A percentile compares a stretch with the other conserved stretches of the same genome.
Evolutionary conservation across 371 early-diverging fungal genomes (phyloP).

Genomic region (Fennellomyces sp.): DNA sequence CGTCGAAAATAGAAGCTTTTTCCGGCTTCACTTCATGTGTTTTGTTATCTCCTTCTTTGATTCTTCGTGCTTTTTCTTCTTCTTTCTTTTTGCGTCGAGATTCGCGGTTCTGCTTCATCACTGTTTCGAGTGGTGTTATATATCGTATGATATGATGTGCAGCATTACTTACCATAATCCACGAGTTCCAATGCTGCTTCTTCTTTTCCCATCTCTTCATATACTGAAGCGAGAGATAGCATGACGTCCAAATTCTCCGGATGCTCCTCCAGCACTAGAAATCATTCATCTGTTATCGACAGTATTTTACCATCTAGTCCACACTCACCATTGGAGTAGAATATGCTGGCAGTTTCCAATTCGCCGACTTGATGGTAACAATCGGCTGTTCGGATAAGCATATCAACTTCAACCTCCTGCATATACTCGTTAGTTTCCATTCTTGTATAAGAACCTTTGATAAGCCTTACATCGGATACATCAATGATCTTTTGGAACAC

Average conservation of each 20-base stretch:
- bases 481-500: slow-evolving; percentile 66
- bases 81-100: slow-evolving; percentile 17
- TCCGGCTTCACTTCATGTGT: slow-evolving; percentile 3
- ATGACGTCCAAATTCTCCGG: slow-evolving; percentile 77
- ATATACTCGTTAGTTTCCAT: not conserved
- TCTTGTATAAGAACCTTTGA: not conserved
- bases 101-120: slow-evolving; percentile 37
- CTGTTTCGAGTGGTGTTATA: slow-evolving; percentile 12
- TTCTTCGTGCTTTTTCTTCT: slow-evolving; percentile 6
- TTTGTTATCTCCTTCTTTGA: not conserved
- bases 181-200: slow-evolving; percentile 72
- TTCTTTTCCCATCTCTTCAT: slow-evolving; percentile 82
- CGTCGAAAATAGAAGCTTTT: slow-evolving; percentile 33
- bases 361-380: slow-evolving; percentile 76
- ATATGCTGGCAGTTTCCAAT: slow-evolving; percentile 64
- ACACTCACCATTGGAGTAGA: slow-evolving; percentile 48
- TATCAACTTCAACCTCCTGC: slow-evolving; percentile 50
- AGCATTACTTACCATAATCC: slow-evolving; percentile 57
- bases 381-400: slow-evolving; percentile 63
- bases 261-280: slow-evolving; percentile 45
- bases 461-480: slow-evolving; percentile 53
- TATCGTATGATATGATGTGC: too few relatives aligned
- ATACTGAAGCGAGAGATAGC: slow-evolving; percentile 79
- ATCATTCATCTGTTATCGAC: not conserved
- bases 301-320: not conserved